Evolutionary conservation across 768 basidiomycete species (phyloP).

Genomic region (Mycena epipterygia): DNA sequence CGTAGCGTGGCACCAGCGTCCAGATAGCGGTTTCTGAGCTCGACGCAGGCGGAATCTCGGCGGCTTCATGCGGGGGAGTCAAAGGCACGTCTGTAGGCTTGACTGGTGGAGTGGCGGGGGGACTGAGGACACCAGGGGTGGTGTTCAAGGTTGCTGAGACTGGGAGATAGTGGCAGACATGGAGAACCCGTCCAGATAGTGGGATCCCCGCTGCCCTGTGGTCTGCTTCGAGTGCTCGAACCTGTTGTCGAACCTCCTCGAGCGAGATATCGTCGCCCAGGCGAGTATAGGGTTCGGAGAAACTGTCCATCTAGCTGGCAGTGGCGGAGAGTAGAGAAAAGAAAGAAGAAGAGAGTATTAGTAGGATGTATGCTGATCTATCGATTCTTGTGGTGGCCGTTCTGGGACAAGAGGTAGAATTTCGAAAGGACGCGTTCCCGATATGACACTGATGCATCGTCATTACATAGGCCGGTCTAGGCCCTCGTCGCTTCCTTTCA

Average conservation of each 20-base stretch:
- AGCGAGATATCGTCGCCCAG: constrained; percentile 76
- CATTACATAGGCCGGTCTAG: not conserved
- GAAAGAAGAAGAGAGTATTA: not conserved
- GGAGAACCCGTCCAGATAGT: constrained; percentile 91
- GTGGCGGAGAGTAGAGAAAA: not conserved
- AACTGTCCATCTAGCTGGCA: constrained; percentile 72
- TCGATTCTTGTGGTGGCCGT: not conserved
- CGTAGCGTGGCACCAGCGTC: constrained; percentile 84
- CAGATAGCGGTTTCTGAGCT: constrained; percentile 58
- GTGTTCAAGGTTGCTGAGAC: constrained; percentile 74
- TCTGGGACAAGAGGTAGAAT: not conserved
- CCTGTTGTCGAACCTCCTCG: constrained; percentile 80
- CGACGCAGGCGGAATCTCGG: not conserved
- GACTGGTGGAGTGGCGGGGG: constrained; percentile 84
- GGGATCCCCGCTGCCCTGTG: constrained; percentile 78
- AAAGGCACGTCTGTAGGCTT: constrained; percentile 62
- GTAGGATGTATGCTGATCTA: not conserved
- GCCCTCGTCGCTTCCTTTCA: not conserved
- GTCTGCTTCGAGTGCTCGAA: constrained; percentile 78
- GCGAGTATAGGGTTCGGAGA: constrained; percentile 78
- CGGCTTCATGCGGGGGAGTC: constrained; percentile 43
- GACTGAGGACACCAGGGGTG: constrained; percentile 68
- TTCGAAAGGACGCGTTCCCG: not conserved
- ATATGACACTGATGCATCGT: not conserved
- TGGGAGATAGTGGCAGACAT: constrained; percentile 93